phyloP scores from a whole-genome alignment of 148 eudicot genomes.

The Persicaria tinctoria region DNA sequence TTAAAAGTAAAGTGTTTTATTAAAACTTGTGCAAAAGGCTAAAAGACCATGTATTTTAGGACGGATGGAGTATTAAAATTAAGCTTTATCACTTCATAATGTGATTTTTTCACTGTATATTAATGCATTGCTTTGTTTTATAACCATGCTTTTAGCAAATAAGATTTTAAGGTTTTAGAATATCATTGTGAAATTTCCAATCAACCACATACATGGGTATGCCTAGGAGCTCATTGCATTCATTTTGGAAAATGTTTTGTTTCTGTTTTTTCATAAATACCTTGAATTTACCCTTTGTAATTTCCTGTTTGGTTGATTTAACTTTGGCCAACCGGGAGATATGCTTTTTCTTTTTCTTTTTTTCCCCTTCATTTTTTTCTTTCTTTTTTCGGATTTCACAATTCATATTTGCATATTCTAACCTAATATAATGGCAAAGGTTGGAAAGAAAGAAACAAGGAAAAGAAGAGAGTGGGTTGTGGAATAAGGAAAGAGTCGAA shows the following conservation, averaged over 20 bases:
- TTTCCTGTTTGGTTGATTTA: not conserved
- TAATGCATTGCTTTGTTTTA: not conserved
- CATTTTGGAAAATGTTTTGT: not conserved
- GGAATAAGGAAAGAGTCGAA: not conserved
- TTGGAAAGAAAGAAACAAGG: not conserved
- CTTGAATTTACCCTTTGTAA: no score
- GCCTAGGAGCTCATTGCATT: not conserved
- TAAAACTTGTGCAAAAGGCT: no score
- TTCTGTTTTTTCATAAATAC: not conserved
- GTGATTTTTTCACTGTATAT: not conserved
- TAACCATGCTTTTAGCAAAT: not conserved
- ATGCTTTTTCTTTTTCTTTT: not conserved
- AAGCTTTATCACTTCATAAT: not conserved
- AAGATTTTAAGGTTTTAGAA: not conserved
- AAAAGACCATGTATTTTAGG: no score
- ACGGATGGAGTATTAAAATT: no score
- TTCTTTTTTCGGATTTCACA: no score
- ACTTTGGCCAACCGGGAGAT: not conserved
- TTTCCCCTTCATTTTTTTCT: no score
- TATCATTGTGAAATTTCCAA: not conserved
- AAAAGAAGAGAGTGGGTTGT: not conserved
- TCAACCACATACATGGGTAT: not conserved
- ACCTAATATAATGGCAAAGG: no score
- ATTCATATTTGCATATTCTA: no score
- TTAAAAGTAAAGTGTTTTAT: no score